These are phyloP conservation scores for Paraconiothyrium brasiliense DNA, from an alignment of 2,329 filamentous ascomycete genomes.

Conservation along the genomic window DNA sequence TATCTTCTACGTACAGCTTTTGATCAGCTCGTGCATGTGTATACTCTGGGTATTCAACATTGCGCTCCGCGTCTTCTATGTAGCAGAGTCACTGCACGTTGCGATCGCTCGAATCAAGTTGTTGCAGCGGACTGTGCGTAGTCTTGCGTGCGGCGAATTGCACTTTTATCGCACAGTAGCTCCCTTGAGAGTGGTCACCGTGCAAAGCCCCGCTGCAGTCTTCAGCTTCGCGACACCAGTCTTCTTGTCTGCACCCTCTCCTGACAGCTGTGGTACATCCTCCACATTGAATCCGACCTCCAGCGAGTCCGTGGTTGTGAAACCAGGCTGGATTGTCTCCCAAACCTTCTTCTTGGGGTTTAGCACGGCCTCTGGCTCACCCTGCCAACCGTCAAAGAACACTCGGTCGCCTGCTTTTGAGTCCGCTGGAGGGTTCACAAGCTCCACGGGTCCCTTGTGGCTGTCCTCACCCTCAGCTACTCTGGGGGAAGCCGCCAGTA, in stretches of 20 bases:
- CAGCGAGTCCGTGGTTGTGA: constrained; percentile 83
- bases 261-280: constrained; percentile 78
- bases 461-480: constrained; percentile 82
- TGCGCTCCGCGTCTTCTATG: neutral
- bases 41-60: neutral
- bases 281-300: constrained; percentile 88
- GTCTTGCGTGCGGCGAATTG: neutral
- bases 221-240: constrained; percentile 70
- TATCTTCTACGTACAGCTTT: neutral
- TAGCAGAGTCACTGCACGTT: neutral
- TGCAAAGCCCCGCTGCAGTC: constrained; percentile 84
- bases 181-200: constrained; percentile 79
- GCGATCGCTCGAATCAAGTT: neutral
- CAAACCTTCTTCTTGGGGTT: constrained; percentile 99
- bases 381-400: constrained; percentile 93
- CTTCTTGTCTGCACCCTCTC: constrained; percentile 69
- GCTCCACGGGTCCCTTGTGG: constrained; percentile 90
- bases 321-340: constrained; percentile 96
- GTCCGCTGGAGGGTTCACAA: constrained; percentile 82
- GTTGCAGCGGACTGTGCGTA: neutral
- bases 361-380: constrained; percentile 88
- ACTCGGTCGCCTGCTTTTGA: constrained; percentile 86
- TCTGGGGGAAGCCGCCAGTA: constrained; percentile 90
- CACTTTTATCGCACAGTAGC: constrained; percentile 81
- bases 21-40: neutral